These are phyloP conservation scores for Coemansia sp. DNA, from an alignment of 192 early-diverging fungal genomes.

Conservation along the genomic window DNA sequence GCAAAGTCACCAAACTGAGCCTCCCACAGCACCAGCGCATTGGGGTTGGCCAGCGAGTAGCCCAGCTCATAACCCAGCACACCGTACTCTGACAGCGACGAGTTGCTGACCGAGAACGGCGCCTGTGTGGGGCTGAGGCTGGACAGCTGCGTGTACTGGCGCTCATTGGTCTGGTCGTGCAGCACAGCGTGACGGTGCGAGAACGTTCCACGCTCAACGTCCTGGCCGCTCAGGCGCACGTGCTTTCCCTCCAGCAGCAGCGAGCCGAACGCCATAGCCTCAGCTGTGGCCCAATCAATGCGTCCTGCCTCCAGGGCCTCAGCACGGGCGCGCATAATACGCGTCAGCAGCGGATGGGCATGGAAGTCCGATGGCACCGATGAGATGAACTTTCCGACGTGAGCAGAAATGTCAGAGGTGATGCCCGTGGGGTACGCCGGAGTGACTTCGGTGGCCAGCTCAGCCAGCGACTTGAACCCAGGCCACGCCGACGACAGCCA, in stretches of 20 bases:
- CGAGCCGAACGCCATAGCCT: constrained; percentile 89
- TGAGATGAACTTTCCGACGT: constrained; percentile 81
- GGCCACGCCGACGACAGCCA: constrained; percentile 96
- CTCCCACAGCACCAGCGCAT: constrained; percentile 94
- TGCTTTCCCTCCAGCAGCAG: constrained; percentile 91
- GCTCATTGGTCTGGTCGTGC: constrained; percentile 91
- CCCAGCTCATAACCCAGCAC: constrained; percentile 96
- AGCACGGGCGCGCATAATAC: constrained; percentile 81
- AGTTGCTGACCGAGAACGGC: constrained; percentile 89
- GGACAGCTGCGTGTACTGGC: constrained; percentile 79
- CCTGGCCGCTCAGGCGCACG: constrained; percentile 92
- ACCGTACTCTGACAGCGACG: constrained; percentile 94
- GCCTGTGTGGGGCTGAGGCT: constrained; percentile 85
- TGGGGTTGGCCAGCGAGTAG: constrained; percentile 92
- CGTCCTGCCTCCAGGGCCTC: constrained; percentile 75
- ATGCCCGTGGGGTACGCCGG: constrained; percentile 70
- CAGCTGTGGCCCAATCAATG: constrained; percentile 96
- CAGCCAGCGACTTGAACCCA: constrained; percentile 77
- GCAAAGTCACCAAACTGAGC: constrained; percentile 99
- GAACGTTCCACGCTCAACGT: constrained; percentile 98
- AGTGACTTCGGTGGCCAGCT: constrained; percentile 70
- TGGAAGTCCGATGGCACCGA: constrained; percentile 81
- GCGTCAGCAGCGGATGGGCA: constrained; percentile 80
- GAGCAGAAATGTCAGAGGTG: constrained; percentile 67
- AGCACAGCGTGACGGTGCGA: constrained; percentile 97